These are phyloP conservation scores for Globisporangium megalacanthum DNA, from an alignment of 352 stramenopile species.

Conservation along the genomic window DNA sequence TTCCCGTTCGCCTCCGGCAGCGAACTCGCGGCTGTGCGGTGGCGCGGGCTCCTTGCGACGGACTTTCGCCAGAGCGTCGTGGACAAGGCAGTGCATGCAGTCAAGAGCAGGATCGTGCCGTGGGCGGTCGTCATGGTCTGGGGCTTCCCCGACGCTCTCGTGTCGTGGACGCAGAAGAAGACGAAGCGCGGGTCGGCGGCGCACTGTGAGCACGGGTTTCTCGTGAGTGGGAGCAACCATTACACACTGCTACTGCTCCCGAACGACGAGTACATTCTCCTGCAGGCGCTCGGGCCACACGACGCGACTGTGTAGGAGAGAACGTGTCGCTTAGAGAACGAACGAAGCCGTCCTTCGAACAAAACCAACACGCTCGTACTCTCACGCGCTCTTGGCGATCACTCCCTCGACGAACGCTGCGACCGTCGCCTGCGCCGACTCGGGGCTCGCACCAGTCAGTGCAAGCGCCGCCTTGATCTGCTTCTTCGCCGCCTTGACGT, in stretches of 20 bases:
- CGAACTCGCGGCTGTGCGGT: conserved; percentile 53
- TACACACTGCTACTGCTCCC: conserved; percentile 70
- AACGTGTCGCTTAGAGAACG: background rate
- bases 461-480: conserved; percentile 47
- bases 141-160: conserved; percentile 68
- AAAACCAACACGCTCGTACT: background rate
- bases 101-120: conserved; percentile 41
- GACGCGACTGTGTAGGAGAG: conserved; percentile 43
- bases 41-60: conserved; percentile 62
- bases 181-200: background rate
- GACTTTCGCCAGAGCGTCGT: conserved; percentile 49
- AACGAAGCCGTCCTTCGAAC: background rate
- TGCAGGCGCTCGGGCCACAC: conserved; percentile 65
- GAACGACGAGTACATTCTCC: conserved; percentile 62
- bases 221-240: conserved; percentile 74
- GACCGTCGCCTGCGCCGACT: conserved; percentile 29
- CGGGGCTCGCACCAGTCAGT: conserved; percentile 18
- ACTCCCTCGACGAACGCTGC: conserved; percentile 60
- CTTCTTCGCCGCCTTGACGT: conserved; percentile 60
- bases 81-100: conserved; percentile 38
- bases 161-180: conserved; percentile 55
- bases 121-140: conserved; percentile 77
- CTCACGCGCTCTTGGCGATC: conserved; percentile 33
- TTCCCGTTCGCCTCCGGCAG: conserved; percentile 29
- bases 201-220: conserved; percentile 59